These are phyloP conservation scores for Dictyostelium intermedium DNA, from an alignment of 78 protist genomes.

Conservation along the genomic window DNA sequence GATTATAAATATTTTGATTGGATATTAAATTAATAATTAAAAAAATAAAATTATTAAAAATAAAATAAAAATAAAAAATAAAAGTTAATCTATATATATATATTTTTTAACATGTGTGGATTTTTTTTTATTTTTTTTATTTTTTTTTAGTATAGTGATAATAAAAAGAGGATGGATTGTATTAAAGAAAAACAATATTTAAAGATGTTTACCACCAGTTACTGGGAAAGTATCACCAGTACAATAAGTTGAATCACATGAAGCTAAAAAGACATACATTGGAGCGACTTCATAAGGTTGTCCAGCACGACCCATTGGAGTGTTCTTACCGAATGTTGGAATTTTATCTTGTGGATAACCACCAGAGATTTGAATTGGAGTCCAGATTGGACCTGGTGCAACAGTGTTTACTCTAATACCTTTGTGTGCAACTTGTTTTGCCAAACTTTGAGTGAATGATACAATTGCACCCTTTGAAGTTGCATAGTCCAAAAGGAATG, in stretches of 20 bases:
- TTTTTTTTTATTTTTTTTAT: not conserved
- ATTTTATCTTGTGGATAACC: not conserved
- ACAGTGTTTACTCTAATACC: not conserved
- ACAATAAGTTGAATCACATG: not conserved
- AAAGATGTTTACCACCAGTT: not conserved
- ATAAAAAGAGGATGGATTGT: too few species aligned
- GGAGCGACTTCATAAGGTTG: not conserved
- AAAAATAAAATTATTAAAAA: not conserved
- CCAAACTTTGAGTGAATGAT: not conserved
- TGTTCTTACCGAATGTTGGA: not conserved
- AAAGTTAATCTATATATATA: not conserved
- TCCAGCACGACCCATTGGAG: not conserved
- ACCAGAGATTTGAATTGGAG: not conserved
- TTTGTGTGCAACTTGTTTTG: not conserved
- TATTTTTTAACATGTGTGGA: not conserved
- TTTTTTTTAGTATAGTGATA: not conserved
- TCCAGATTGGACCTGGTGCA: not conserved
- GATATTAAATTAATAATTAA: not conserved
- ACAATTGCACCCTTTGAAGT: not conserved
- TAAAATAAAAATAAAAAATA: not conserved
- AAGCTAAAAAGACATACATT: not conserved
- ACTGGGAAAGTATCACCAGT: not conserved
- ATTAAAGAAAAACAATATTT: not conserved
- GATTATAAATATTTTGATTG: slow-evolving; percentile 18
- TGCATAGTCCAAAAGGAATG: not conserved